A percentile compares a stretch with the other conserved stretches of the same genome.
Evolutionary conservation across 768 basidiomycete genomes (phyloP).

Genomic region (Tulasnella sp.): DNA sequence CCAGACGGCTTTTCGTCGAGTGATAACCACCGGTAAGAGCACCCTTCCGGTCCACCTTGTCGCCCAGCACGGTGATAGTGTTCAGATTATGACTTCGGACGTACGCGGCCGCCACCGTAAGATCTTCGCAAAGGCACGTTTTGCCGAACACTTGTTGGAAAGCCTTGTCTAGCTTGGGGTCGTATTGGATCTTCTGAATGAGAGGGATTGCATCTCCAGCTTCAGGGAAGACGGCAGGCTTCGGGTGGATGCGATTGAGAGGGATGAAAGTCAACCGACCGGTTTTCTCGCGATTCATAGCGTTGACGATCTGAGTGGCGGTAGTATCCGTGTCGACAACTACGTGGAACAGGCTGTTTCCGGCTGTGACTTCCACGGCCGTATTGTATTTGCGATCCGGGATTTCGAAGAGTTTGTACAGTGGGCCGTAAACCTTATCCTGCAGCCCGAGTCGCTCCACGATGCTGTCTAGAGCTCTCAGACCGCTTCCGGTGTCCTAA

Average conservation of each 20-base stretch:
- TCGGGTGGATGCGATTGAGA: conserved; percentile 83
- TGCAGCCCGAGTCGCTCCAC: conserved; percentile 54
- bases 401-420: conserved; percentile 89
- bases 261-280: conserved; percentile 99
- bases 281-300: conserved; percentile 87
- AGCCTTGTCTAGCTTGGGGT: conserved; percentile 58
- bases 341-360: conserved; percentile 93
- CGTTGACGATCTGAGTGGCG: conserved; percentile 78
- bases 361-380: conserved; percentile 89
- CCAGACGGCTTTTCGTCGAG: conserved; percentile 83
- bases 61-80: conserved; percentile 94
- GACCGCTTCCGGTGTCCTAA: conserved; percentile 83
- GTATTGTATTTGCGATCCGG: conserved; percentile 80
- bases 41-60: conserved; percentile 95
- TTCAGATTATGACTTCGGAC: conserved; percentile 91
- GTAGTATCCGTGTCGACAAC: conserved; percentile 97
- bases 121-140: conserved; percentile 89
- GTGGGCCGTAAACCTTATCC: conserved; percentile 81
- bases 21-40: conserved; percentile 94
- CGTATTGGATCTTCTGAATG: conserved; percentile 71
- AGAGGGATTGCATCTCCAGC: conserved; percentile 71
- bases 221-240: conserved; percentile 49
- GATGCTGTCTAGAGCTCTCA: conserved; percentile 77
- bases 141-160: conserved; percentile 97
- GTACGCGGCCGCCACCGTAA: conserved; percentile 86